Evolutionary conservation across 495 filamentous ascomycete species (phyloP).

Genomic region (Amorphotheca resinae): DNA sequence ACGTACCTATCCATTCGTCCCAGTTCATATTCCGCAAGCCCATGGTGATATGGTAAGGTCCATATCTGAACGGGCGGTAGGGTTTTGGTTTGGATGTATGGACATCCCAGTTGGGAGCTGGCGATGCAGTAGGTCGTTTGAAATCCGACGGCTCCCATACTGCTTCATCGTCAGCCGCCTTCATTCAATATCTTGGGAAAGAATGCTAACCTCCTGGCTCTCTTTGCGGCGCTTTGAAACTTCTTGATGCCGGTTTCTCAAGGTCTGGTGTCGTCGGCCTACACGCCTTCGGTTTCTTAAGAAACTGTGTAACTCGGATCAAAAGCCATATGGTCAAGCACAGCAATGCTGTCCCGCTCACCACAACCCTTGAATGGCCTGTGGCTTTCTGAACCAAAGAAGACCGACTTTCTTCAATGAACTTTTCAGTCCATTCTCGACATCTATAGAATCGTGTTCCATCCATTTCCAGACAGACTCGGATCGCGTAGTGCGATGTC

Average conservation of each 20-base stretch:
- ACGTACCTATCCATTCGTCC: constrained; percentile 65
- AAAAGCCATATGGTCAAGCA: constrained; percentile 7
- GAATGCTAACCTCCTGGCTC: constrained; percentile 20
- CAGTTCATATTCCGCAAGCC: constrained; percentile 66
- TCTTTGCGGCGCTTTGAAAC: constrained; percentile 15
- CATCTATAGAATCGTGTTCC: constrained; percentile 6
- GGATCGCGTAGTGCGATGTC: no score
- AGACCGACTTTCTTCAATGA: constrained; percentile 2
- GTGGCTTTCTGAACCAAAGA: background rate
- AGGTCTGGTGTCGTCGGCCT: constrained; percentile 15
- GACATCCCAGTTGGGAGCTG: constrained; percentile 64
- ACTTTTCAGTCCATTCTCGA: constrained; percentile 6
- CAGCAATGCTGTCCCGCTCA: constrained; percentile 5
- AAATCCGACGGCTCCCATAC: constrained; percentile 65
- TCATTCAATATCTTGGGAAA: background rate
- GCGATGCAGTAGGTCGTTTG: constrained; percentile 49
- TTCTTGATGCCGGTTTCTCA: constrained; percentile 12
- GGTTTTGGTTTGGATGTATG: constrained; percentile 60
- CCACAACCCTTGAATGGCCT: constrained; percentile 4
- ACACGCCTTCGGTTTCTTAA: constrained; percentile 6
- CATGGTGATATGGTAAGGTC: constrained; percentile 70
- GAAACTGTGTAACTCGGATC: constrained; percentile 5
- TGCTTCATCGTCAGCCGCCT: constrained; percentile 22
- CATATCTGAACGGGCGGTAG: constrained; percentile 77
- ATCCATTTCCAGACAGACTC: constrained; percentile 6